phyloP scores from a whole-genome alignment of 768 basidiomycete genomes.

The Boletus edulis region DNA sequence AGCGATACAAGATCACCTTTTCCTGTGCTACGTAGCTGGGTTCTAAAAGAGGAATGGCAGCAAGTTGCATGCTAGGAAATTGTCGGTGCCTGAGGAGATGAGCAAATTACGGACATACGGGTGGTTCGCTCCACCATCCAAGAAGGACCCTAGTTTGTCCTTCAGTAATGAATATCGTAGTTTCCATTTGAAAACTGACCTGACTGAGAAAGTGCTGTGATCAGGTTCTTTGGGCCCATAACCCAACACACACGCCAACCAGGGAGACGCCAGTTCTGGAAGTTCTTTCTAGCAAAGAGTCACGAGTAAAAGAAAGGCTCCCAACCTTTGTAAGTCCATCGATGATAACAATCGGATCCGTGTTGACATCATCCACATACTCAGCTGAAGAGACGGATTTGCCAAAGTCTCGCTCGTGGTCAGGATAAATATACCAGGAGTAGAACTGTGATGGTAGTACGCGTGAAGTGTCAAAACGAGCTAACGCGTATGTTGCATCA shows the following conservation, averaged over 20 bases:
- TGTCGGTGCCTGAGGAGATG: not conserved
- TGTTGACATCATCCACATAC: slow-evolving; percentile 84
- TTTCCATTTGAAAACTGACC: slow-evolving; percentile 36
- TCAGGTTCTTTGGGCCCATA: slow-evolving; percentile 82
- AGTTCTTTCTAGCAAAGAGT: slow-evolving; percentile 10
- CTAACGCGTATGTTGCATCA: not conserved
- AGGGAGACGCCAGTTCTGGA: slow-evolving; percentile 89
- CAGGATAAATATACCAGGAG: slow-evolving; percentile 93
- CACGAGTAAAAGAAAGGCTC: not conserved
- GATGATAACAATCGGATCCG: slow-evolving; percentile 81
- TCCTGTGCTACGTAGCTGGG: slow-evolving; percentile 66
- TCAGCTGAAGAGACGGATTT: slow-evolving; percentile 78
- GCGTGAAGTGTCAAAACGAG: not conserved
- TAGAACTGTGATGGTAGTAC: slow-evolving; percentile 60
- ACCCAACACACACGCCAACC: slow-evolving; percentile 97
- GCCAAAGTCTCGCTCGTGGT: slow-evolving; percentile 69
- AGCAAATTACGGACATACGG: slow-evolving; percentile 51
- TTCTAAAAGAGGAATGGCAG: slow-evolving; percentile 81
- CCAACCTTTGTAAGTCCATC: slow-evolving; percentile 89
- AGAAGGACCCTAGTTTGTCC: slow-evolving; percentile 63
- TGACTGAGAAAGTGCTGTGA: slow-evolving; percentile 89
- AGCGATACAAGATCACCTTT: slow-evolving; percentile 42
- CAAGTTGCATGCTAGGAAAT: slow-evolving; percentile 68
- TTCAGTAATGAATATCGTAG: not conserved
- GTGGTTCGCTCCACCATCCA: slow-evolving; percentile 94